phyloP scores from a whole-genome alignment of 2,329 filamentous ascomycete species.

The Pseudocercospora macadamiae region DNA sequence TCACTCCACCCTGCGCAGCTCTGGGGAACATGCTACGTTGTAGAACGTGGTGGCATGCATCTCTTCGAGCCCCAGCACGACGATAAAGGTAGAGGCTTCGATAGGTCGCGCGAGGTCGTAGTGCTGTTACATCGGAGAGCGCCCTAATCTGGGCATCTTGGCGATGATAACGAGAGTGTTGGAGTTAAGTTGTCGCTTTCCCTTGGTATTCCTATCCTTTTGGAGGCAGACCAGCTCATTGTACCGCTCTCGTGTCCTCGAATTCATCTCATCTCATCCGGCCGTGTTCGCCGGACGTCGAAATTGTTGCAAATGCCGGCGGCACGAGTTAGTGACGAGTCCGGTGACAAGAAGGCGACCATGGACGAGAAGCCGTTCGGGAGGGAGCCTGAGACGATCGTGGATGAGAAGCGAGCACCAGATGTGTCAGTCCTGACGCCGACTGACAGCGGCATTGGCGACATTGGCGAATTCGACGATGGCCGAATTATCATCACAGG shows the following conservation, averaged over 20 bases:
- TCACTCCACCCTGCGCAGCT: not conserved
- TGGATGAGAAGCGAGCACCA: too few species aligned
- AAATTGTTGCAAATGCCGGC: too few species aligned
- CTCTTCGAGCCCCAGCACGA: not conserved
- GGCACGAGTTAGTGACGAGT: too few species aligned
- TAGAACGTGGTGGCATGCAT: not conserved
- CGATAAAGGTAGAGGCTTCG: constrained; percentile 1
- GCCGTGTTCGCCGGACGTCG: too few species aligned
- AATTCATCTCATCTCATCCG: too few species aligned
- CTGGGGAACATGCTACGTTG: not conserved
- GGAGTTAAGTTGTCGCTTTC: too few species aligned
- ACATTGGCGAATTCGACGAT: constrained; percentile 39
- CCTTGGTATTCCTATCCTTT: too few species aligned
- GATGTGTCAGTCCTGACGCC: not conserved
- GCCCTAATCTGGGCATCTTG: not conserved
- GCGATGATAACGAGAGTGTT: not conserved
- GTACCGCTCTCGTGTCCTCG: too few species aligned
- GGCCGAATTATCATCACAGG: constrained; percentile 60
- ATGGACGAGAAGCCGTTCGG: not conserved
- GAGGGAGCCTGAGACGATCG: too few species aligned
- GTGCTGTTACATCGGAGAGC: not conserved
- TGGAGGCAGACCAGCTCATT: too few species aligned
- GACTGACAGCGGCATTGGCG: not conserved
- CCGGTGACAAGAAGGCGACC: not conserved
- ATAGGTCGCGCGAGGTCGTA: not conserved